A percentile compares a stretch with the other conserved stretches of the same genome.
Evolutionary conservation across 176 grass and related monocot species (phyloP).

Genomic region (Avena eriantha): DNA sequence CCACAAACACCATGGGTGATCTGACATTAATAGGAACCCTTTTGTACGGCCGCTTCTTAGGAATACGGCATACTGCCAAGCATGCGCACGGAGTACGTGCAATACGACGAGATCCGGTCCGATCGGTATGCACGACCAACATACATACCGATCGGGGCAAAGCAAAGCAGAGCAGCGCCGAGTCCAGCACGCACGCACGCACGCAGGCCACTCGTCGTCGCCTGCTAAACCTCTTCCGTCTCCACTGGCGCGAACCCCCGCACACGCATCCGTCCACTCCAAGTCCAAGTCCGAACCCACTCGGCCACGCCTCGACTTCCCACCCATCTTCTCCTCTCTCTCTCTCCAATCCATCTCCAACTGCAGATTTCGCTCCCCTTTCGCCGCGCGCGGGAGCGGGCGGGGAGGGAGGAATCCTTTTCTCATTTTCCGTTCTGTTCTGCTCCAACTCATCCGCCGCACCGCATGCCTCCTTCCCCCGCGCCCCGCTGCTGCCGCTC

Average conservation of each 20-base stretch:
- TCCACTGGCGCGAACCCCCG: conserved; percentile 1
- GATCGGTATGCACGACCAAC: not conserved
- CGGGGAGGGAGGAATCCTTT: not conserved
- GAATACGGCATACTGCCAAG: not conserved
- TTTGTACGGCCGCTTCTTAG: not conserved
- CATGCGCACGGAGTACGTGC: not conserved
- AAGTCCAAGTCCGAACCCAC: not conserved
- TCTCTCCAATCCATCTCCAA: not conserved
- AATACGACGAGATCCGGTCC: not conserved
- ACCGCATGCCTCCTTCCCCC: conserved; percentile 38
- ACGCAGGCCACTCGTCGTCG: not conserved
- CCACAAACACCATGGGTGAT: no score
- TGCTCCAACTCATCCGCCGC: conserved; percentile 11
- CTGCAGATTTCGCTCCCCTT: conserved; percentile 38
- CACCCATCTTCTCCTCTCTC: not conserved
- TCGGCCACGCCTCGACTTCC: conserved; percentile 11
- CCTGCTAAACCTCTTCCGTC: conserved; percentile 13
- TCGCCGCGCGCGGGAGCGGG: not conserved
- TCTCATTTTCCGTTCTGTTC: conserved; percentile 12
- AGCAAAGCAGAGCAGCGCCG: not conserved
- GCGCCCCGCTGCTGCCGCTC: not conserved
- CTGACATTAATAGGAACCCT: not conserved
- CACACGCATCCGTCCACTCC: conserved; percentile 12
- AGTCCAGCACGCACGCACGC: no score
- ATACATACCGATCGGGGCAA: not conserved